These are phyloP conservation scores for Apostasia shenzhenica DNA, from an alignment of 106 monocot genomes.

Conservation along the genomic window DNA sequence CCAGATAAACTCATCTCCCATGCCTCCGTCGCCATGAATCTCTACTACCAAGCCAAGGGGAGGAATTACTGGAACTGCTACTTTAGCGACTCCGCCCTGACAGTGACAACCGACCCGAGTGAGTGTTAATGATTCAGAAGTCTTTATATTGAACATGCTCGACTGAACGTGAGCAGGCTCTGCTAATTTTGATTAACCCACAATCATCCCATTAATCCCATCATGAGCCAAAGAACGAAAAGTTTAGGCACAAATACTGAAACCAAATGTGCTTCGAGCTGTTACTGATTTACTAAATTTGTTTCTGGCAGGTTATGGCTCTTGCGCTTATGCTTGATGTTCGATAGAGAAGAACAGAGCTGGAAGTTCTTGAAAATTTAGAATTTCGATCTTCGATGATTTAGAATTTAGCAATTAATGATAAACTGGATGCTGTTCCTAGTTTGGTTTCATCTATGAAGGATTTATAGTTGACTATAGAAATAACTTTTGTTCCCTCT, in stretches of 20 bases:
- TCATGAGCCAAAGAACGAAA: too few species aligned
- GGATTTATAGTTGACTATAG: not conserved
- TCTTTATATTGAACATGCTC: too few species aligned
- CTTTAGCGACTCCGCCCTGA: conserved; percentile 13
- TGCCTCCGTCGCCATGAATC: conserved; percentile 23
- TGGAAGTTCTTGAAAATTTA: too few species aligned
- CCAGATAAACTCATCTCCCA: conserved; percentile 19
- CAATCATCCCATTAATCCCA: too few species aligned
- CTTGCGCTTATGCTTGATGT: not conserved
- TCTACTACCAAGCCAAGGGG: conserved; percentile 20
- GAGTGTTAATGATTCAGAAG: not conserved
- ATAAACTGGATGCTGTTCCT: not conserved
- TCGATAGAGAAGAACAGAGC: not conserved
- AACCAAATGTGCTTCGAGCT: not conserved
- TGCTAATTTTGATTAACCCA: too few species aligned
- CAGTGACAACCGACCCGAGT: conserved; percentile 14
- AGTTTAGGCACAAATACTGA: too few species aligned
- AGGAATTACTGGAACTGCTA: conserved; percentile 18
- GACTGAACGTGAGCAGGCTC: too few species aligned
- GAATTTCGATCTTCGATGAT: too few species aligned
- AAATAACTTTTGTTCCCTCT: too few species aligned
- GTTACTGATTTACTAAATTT: not conserved
- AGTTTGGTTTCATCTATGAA: not conserved
- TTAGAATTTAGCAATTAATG: not conserved
- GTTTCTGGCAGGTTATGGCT: not conserved